Evolutionary conservation across 2,329 filamentous ascomycete genomes (phyloP).

Genomic region (Pseudogymnoascus sp.): DNA sequence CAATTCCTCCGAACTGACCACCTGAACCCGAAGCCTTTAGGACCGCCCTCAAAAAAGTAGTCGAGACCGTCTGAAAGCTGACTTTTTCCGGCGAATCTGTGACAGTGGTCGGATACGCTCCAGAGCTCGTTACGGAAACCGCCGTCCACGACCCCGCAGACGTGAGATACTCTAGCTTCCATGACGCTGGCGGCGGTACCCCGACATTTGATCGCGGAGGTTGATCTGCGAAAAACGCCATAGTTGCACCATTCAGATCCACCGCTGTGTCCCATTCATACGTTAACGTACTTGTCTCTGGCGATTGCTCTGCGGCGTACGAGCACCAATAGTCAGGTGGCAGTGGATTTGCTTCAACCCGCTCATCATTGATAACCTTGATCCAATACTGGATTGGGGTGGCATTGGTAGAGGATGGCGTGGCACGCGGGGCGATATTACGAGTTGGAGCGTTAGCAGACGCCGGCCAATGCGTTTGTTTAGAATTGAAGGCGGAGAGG

Average conservation of each 20-base stretch:
- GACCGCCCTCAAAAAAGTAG: slow-evolving; percentile 13
- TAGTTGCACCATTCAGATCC: background rate
- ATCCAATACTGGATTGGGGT: slow-evolving; percentile 33
- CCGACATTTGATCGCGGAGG: background rate
- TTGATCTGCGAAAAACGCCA: background rate
- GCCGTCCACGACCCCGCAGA: slow-evolving; percentile 13
- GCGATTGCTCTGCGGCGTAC: slow-evolving; percentile 27
- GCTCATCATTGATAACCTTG: slow-evolving; percentile 27
- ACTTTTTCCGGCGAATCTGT: slow-evolving; percentile 25
- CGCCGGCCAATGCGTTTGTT: slow-evolving; percentile 25
- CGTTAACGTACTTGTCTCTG: slow-evolving; percentile 24
- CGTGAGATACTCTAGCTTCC: background rate
- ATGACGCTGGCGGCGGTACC: background rate
- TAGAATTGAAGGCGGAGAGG: slow-evolving; percentile 18
- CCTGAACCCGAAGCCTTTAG: background rate
- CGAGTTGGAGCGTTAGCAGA: slow-evolving; percentile 22
- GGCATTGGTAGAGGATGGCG: slow-evolving; percentile 16
- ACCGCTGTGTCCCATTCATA: slow-evolving; percentile 24
- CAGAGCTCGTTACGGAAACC: slow-evolving; percentile 18
- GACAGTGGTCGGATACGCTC: slow-evolving; percentile 22
- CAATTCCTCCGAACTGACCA: background rate
- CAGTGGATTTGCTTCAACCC: slow-evolving; percentile 26
- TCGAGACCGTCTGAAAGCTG: slow-evolving; percentile 22
- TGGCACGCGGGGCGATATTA: slow-evolving; percentile 28
- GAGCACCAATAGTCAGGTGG: slow-evolving; percentile 33